Evolutionary conservation across 2,329 filamentous ascomycete genomes (phyloP).

Genomic region (Blastomyces silverae): DNA sequence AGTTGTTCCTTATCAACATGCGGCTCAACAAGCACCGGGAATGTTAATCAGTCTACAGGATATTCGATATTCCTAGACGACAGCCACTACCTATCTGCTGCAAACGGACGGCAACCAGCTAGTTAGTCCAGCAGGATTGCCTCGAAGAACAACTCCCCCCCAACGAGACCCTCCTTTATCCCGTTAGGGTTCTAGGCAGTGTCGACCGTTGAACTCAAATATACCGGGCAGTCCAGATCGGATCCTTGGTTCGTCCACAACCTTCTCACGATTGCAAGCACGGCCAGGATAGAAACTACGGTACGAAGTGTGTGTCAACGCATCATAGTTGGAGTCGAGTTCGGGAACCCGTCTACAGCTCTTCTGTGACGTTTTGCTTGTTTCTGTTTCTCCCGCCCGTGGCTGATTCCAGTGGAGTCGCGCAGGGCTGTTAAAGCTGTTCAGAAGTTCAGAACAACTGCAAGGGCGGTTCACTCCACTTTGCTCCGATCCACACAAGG

Average conservation of each 20-base stretch:
- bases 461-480: slow-evolving; percentile 12
- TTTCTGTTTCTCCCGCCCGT: background rate
- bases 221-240: slow-evolving; percentile 13
- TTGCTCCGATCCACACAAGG: slow-evolving; percentile 10
- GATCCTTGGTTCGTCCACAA: slow-evolving; percentile 19
- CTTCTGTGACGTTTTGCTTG: slow-evolving; percentile 13
- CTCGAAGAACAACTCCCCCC: slow-evolving; percentile 11
- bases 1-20: slow-evolving; percentile 4
- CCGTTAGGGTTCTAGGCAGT: slow-evolving; percentile 17
- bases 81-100: background rate
- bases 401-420: slow-evolving; percentile 2
- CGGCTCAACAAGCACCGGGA: slow-evolving; percentile 7
- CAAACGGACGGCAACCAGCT: slow-evolving; percentile 7
- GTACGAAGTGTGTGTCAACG: slow-evolving; percentile 5
- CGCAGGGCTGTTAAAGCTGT: background rate
- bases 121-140: slow-evolving; percentile 13
- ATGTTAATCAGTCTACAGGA: slow-evolving; percentile 4
- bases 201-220: slow-evolving; percentile 21
- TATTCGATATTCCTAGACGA: background rate
- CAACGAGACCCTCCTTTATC: slow-evolving; percentile 13
- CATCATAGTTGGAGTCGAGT: slow-evolving; percentile 12
- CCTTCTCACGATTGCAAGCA: slow-evolving; percentile 17
- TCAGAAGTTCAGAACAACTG: background rate
- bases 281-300: slow-evolving; percentile 11
- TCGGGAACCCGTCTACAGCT: background rate